Base-by-base conservation (phyloP, 768 basidiomycete genomes). In the Lactarius indigo region DNA sequence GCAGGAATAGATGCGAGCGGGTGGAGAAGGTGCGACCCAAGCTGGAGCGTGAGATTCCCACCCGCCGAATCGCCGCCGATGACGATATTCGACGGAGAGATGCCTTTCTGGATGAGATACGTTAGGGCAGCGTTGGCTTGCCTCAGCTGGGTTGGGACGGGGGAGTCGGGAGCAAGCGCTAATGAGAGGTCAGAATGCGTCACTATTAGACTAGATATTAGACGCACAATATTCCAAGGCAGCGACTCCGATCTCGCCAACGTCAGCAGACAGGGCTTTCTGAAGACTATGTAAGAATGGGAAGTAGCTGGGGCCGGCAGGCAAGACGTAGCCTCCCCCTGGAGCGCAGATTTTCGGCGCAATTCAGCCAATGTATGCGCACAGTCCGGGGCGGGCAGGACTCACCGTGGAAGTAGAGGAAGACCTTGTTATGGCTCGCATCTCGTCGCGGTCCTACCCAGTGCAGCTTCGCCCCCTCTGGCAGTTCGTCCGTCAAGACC, bases 31-130 rank as follows among this genome's bases (percentile, higher is more conserved):
- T 69, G 71, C 1, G 66, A 58, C 6, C 64, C 52, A 6, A 73
- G 67, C 61, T 72, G 72, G 8, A 72, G 13, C 23, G 70, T 20
- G 2, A 73, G 42, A 59, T 72, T 73, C 31, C 37, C 72, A 12
- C 72, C 72, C 3, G 68, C 71, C 0, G 71, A 72, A 61, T 73
- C 72, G 15, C 72, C 72, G 1, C 64, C 63, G 26, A 73, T 52
- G 57, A 61, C 57, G 6, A 73, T 72, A 20, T 68, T 67, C 3
- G 71, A 63, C 1, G 70, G 30, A 1, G 65, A 26, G 4, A 73
- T 70, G 9, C 72, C 72, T 15, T 62, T 60, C 12, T 69, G 64
- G 26, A 69, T 55, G 44, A 73, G 31, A 33, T 69, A 62, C 18
- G 55, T 52, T 4, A 73, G 30, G 4, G 68, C 72, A 4, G 44